Base-by-base conservation (phyloP, 2,329 filamentous ascomycete species). In the Pseudogymnoascus sp. region DNA sequence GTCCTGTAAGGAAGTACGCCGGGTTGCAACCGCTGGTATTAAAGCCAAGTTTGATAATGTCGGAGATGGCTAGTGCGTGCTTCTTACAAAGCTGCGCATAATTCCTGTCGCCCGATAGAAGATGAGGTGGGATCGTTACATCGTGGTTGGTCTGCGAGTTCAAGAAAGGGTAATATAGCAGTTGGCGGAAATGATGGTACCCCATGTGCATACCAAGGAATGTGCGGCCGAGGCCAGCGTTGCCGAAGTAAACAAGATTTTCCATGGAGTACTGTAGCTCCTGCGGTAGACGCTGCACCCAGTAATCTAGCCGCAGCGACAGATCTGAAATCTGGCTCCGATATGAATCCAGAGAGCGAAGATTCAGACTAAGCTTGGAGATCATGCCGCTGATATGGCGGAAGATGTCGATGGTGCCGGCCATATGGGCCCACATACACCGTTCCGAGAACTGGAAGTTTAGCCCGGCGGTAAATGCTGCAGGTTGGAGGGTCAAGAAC, bases 131-230 rank as follows among this genome's bases (percentile, higher is more conserved):
- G 26, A 13, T 63, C 59, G 5, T 65, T 64, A 26, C 70, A 42
- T 42, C 38, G 16, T 21, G 38, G 16, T 42, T 13, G 38, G 38
- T 5, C 38, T 42, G 67, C n/a, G 71, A 68, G 60, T 75, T 73
- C 0, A 80, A 72, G 65, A 77, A 80, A 44, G 75, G 76, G 64
- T 78, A 80, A 68, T 76, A 79, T 3, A 81, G 74, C n/a, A 80
- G 70, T 59, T 78, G 75, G 7, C 73, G 72, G 65, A 76, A 79
- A 66, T 80, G 74, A 61, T 80, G 76, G 64, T 79, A 80, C 13
- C 78, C 77, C 1, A 80, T 69, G 63, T 80, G 76, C 4, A 80
- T 71, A 0, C 75, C 76, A 2, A 78, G 73, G 62, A 79, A 80
- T 11, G 74, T 72, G 6, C 74, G 72, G 1, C 78, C 78, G 1